Evolutionary conservation across 2,329 filamentous ascomycete species (phyloP).

Genomic region (Alternaria gaisen): DNA sequence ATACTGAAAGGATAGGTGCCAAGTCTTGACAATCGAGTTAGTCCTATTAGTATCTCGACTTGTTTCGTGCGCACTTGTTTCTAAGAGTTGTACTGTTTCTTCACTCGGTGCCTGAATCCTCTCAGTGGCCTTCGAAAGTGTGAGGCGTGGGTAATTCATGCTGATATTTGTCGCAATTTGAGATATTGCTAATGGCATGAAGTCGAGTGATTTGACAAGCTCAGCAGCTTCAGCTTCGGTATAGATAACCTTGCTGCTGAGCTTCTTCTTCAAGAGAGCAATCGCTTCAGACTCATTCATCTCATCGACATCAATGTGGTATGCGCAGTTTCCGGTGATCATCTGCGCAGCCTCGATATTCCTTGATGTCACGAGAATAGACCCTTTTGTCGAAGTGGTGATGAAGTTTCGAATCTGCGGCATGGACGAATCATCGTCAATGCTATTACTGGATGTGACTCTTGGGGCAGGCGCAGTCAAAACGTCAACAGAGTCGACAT

Average conservation of each 20-base stretch:
- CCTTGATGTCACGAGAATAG: slow-evolving; percentile 25
- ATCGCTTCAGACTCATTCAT: slow-evolving; percentile 28
- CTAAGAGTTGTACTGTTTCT: no score
- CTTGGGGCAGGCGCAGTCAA: slow-evolving; percentile 6
- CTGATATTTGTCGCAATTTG: background rate
- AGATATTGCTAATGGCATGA: background rate
- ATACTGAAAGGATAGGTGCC: background rate
- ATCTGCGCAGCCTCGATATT: slow-evolving; percentile 23
- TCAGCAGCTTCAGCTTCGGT: background rate
- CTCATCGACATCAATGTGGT: slow-evolving; percentile 17
- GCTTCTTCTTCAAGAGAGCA: slow-evolving; percentile 17
- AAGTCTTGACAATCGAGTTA: background rate
- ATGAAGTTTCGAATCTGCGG: slow-evolving; percentile 11
- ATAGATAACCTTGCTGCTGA: background rate
- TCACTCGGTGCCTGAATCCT: background rate
- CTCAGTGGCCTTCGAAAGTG: background rate
- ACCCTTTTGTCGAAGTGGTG: slow-evolving; percentile 20
- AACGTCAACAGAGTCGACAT: slow-evolving; percentile 34
- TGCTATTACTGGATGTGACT: background rate
- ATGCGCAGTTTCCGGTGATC: slow-evolving; percentile 25
- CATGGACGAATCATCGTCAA: no score
- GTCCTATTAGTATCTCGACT: background rate
- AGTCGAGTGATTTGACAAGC: background rate
- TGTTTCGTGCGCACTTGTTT: no score
- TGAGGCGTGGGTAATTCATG: background rate